Conservation (phyloP, 495 filamentous ascomycete genomes). For the Trichoderma gamsii region DNA sequence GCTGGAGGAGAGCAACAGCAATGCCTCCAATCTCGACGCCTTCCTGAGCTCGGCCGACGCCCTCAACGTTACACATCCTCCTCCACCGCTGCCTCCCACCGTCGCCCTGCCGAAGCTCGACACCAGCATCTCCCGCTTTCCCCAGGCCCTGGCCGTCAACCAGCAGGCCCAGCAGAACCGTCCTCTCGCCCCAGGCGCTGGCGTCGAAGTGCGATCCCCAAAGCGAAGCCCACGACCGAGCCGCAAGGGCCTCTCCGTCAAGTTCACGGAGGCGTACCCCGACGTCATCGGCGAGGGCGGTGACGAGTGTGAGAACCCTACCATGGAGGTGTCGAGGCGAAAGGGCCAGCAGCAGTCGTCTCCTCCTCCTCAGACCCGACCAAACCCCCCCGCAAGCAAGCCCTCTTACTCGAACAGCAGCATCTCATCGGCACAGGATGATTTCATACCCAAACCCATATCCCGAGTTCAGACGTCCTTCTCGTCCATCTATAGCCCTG, state of each 20-base stretch:
- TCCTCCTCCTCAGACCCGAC: constrained; percentile 25
- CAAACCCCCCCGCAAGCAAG: constrained; percentile 19
- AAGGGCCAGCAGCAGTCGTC: constrained; percentile 28
- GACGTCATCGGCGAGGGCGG: constrained; percentile 83
- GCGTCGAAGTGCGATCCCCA: constrained; percentile 27
- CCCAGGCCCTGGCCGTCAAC: constrained; percentile 34
- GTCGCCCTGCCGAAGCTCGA: constrained; percentile 39
- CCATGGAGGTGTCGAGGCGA: constrained; percentile 58
- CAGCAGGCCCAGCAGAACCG: constrained; percentile 28
- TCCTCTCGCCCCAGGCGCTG: constrained; percentile 22
- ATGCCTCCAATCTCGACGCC: constrained; percentile 41
- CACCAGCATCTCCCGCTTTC: constrained; percentile 40
- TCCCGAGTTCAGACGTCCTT: constrained; percentile 47
- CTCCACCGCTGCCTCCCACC: constrained; percentile 31
- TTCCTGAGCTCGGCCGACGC: constrained; percentile 41
- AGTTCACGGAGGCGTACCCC: constrained; percentile 59
- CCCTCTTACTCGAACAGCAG: constrained; percentile 18
- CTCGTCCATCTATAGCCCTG: constrained; percentile 25
- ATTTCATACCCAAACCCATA: constrained; percentile 33
- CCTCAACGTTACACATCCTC: constrained; percentile 35
- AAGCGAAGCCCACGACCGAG: constrained; percentile 23
- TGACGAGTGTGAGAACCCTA: constrained; percentile 67
- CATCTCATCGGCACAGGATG: constrained; percentile 23
- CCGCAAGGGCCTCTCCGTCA: constrained; percentile 61
- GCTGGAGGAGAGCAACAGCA: constrained; percentile 29